Base-by-base conservation (phyloP, 169 alveolate genomes). In the Cryptosporidium ubiquitum region DNA sequence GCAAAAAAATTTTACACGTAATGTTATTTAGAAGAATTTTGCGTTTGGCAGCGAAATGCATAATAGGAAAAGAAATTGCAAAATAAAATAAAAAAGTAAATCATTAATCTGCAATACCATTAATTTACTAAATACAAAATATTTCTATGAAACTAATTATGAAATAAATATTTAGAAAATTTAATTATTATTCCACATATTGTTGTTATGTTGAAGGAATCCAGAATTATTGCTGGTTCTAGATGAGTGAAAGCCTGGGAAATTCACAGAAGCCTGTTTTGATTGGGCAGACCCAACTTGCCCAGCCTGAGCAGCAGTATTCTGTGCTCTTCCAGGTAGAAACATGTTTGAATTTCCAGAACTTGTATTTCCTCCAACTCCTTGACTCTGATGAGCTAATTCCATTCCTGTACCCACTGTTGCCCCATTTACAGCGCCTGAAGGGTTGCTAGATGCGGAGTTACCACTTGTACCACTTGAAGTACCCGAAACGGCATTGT, bases 161-260 rank as follows among this genome's bases (percentile, higher is more conserved):
- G 39, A 20, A 55, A 47, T 7, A 9, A 9, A 44, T 47, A 14
- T 47, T n/a, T 47, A 20, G 16, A 18, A 47, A 35, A 3, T 5
- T 35, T 61, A 61, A 60, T 37, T 60, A 64, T 79, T 79, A 33
- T 79, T 79, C 89, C 89, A 79, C 89, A 79, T 64, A 44, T 58
- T 58, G 18, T 79, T 79, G 35, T 66, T 58, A 26, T 79, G 74
- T 60, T 58, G 89, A 0, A 79, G 74, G 58, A 79, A 79, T 3
- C 85, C 70, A 73, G 68, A n/a, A 40, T 51, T 73, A 26, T 47
- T 47, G 26, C 61, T 37, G 18, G 89, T 64, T 64, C 89, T 60
- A 14, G 73, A 61, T 0, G 89, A 79, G 12, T 79, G 89, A 49
- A 79, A 79, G 6, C 89, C 75, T 23, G 89, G 42, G 74, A 79